Percentiles rank a stretch among this genome's conserved stretches.
Evolutionary conservation across 352 stramenopile genomes (phyloP).

Genomic region (Globisporangium echinulatum): DNA sequence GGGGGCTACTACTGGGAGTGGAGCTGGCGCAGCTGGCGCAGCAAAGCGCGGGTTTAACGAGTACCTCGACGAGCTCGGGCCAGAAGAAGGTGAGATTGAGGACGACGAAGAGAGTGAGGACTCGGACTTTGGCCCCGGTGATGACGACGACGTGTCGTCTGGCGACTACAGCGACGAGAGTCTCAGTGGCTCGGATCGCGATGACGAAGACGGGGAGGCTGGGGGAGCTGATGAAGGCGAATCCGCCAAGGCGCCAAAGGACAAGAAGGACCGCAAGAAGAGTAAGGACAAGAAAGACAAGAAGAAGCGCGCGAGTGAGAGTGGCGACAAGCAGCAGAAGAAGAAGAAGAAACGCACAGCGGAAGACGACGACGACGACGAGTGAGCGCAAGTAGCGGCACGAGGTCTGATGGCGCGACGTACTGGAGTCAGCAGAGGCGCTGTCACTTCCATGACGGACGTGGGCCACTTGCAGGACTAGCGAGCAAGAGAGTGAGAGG

Average conservation of each 20-base stretch:
- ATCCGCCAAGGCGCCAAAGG: slow-evolving; percentile 18
- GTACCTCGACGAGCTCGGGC: slow-evolving; percentile 66
- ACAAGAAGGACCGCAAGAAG: slow-evolving; percentile 46
- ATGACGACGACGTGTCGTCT: slow-evolving; percentile 44
- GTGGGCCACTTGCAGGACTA: too few species aligned
- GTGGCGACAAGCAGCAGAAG: slow-evolving; percentile 17
- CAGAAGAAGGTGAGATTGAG: slow-evolving; percentile 86
- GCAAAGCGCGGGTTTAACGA: slow-evolving; percentile 81
- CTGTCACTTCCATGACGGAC: too few species aligned
- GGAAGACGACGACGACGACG: slow-evolving; percentile 6
- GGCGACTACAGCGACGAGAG: slow-evolving; percentile 85
- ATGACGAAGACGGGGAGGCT: slow-evolving; percentile 54
- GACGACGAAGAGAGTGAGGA: slow-evolving; percentile 87
- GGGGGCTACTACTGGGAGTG: too few species aligned
- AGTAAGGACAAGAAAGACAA: slow-evolving; percentile 51
- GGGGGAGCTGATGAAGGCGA: slow-evolving; percentile 57
- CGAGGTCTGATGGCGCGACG: too few species aligned
- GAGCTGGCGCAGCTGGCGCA: slow-evolving; percentile 18
- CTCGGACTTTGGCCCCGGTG: slow-evolving; percentile 90
- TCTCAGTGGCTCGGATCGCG: slow-evolving; percentile 71
- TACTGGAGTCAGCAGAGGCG: too few species aligned
- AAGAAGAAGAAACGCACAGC: slow-evolving; percentile 11
- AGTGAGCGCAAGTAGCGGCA: not conserved
- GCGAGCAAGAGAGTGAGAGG: too few species aligned
- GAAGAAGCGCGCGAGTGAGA: slow-evolving; percentile 15